Evolutionary conservation across 441 rosid species (phyloP).

Genomic region (Bruguiera hainesii): DNA sequence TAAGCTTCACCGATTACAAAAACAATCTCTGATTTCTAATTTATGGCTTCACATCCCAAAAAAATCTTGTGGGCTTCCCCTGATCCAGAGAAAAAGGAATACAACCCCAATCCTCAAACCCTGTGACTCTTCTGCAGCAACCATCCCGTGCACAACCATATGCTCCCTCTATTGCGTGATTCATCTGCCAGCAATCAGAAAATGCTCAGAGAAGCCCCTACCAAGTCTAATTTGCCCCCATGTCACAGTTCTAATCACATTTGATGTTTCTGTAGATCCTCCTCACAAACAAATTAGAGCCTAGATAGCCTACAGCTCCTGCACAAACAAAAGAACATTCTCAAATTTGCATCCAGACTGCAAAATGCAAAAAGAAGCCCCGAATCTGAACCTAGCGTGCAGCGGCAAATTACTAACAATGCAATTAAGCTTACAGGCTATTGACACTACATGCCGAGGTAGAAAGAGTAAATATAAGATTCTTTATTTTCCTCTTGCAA

Average conservation of each 20-base stretch:
- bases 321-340: slow-evolving; percentile 18
- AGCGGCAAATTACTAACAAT: no score
- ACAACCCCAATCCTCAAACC: slow-evolving; percentile 29
- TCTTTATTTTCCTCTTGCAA: no score
- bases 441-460: no score
- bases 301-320: slow-evolving; percentile 94
- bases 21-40: slow-evolving; percentile 45
- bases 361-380: neutral
- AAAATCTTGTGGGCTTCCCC: slow-evolving; percentile 29
- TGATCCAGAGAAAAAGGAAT: slow-evolving; percentile 22
- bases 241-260: slow-evolving; percentile 48
- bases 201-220: slow-evolving; percentile 27
- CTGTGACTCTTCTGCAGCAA: slow-evolving; percentile 19
- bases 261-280: slow-evolving; percentile 96
- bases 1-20: slow-evolving; percentile 35
- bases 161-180: slow-evolving; percentile 23
- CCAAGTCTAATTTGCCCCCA: slow-evolving; percentile 16
- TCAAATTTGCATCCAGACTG: neutral
- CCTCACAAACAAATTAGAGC: slow-evolving; percentile 88
- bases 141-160: slow-evolving; percentile 19
- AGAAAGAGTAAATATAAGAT: no score
- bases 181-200: slow-evolving; percentile 25
- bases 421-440: no score
- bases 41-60: slow-evolving; percentile 30
- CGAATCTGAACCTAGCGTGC: no score